Conservation (phyloP, 257 asterid genomes). For the Paulownia fortunei region DNA sequence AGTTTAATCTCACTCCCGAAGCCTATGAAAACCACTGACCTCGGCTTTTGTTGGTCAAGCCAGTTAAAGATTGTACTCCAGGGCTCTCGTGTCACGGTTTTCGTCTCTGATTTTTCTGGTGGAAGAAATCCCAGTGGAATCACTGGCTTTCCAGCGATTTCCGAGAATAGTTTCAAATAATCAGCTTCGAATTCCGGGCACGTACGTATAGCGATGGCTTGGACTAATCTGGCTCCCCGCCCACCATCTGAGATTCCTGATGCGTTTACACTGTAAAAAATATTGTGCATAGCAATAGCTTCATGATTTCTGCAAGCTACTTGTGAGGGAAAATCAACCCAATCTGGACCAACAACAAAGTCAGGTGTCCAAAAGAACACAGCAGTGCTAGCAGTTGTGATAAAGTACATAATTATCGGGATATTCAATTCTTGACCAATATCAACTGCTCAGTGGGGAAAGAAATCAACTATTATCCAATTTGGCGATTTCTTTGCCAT, state of each 20-base stretch:
- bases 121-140: constrained; percentile 38
- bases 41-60: constrained; percentile 33
- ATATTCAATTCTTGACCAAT: constrained; percentile 17
- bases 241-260: constrained; percentile 19
- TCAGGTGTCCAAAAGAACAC: constrained; percentile 12
- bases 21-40: constrained; percentile 35
- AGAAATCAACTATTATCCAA: constrained; percentile 29
- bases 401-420: not conserved
- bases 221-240: constrained; percentile 6
- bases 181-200: constrained; percentile 32
- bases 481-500: constrained; percentile 20
- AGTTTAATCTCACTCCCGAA: constrained; percentile 40
- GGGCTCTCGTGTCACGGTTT: constrained; percentile 4
- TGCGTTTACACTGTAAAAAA: constrained; percentile 4
- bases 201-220: constrained; percentile 19
- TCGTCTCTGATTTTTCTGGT: constrained; percentile 13
- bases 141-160: constrained; percentile 22
- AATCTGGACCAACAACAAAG: constrained; percentile 5
- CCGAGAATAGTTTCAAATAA: constrained; percentile 4
- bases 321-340: constrained; percentile 32
- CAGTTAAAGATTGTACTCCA: constrained; percentile 32
- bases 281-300: not conserved
- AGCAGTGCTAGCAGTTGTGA: constrained; percentile 10
- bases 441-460: constrained; percentile 18
- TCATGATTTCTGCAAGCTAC: constrained; percentile 27